phyloP scores from a whole-genome alignment of 202 grass and related monocot genomes.

The Brachypodium distachyon region DNA sequence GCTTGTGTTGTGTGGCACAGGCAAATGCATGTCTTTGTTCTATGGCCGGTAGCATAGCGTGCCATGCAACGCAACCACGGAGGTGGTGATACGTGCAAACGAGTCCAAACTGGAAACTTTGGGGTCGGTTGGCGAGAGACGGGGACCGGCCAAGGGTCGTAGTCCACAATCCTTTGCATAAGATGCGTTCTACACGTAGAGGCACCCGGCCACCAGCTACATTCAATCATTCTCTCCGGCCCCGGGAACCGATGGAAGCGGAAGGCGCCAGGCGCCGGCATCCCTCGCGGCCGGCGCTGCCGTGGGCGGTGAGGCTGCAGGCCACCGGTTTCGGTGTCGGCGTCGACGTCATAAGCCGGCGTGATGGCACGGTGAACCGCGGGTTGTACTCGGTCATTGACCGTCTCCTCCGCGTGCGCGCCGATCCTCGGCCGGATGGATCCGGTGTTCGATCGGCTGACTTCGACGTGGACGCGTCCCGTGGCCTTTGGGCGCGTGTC shows the following conservation, averaged over 20 bases:
- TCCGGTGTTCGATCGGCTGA: slow-evolving; percentile 30
- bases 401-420: not conserved
- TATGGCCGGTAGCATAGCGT: not conserved
- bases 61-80: not conserved
- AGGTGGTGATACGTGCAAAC: not conserved
- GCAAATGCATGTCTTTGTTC: not conserved
- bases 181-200: too few relatives aligned
- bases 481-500: slow-evolving; percentile 33
- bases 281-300: slow-evolving; percentile 1
- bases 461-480: slow-evolving; percentile 33
- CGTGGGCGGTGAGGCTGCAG: slow-evolving; percentile 6
- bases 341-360: slow-evolving; percentile 12
- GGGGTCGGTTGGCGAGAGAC: not conserved
- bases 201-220: too few relatives aligned
- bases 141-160: not conserved
- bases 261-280: not conserved
- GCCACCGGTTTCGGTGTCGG: not conserved
- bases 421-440: not conserved
- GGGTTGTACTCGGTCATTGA: slow-evolving; percentile 32
- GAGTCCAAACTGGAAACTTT: not conserved
- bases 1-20: not conserved
- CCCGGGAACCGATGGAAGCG: not conserved
- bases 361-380: slow-evolving; percentile 59
- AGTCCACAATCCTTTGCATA: not conserved
- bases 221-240: too few relatives aligned